Percentiles rank a stretch among this genome's conserved stretches.
phyloP scores from a whole-genome alignment of 768 basidiomycete species.

The Leucocoprinus leucothites region DNA sequence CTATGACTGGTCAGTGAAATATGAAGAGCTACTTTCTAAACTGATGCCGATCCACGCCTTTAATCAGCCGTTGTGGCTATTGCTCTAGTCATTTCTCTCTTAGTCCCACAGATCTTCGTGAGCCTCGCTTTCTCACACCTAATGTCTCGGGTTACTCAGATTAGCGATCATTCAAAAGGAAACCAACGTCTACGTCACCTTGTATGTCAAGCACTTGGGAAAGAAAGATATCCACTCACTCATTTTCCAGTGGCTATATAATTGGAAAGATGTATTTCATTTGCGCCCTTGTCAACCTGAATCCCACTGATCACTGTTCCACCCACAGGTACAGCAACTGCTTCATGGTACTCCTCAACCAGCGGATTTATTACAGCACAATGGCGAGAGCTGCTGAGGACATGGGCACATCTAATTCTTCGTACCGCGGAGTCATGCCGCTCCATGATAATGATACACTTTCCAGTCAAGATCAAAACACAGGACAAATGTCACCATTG shows the following conservation, averaged over 20 bases:
- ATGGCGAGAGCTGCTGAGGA: too few relatives aligned
- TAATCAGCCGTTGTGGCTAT: constrained; percentile 3
- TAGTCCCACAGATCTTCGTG: neutral
- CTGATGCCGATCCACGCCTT: neutral
- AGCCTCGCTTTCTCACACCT: neutral
- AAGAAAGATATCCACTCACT: neutral
- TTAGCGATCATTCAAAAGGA: too few relatives aligned
- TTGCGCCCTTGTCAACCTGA: too few relatives aligned
- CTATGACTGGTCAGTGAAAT: neutral
- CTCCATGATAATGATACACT: too few relatives aligned
- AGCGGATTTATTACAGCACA: neutral
- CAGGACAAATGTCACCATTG: neutral
- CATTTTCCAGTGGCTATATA: neutral
- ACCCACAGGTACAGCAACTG: constrained; percentile 5
- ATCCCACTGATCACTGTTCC: neutral
- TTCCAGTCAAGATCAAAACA: too few relatives aligned
- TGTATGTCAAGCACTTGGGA: too few relatives aligned
- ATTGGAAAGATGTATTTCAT: neutral
- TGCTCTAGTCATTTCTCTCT: neutral
- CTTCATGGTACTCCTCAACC: constrained; percentile 10
- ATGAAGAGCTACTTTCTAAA: too few relatives aligned
- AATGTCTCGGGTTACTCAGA: neutral
- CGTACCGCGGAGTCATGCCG: too few relatives aligned
- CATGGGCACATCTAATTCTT: too few relatives aligned
- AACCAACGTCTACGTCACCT: too few relatives aligned